A percentile compares a stretch with the other conserved stretches of the same genome.
phyloP scores from a whole-genome alignment of 441 rosid genomes.

The Gossypium trilobum region DNA sequence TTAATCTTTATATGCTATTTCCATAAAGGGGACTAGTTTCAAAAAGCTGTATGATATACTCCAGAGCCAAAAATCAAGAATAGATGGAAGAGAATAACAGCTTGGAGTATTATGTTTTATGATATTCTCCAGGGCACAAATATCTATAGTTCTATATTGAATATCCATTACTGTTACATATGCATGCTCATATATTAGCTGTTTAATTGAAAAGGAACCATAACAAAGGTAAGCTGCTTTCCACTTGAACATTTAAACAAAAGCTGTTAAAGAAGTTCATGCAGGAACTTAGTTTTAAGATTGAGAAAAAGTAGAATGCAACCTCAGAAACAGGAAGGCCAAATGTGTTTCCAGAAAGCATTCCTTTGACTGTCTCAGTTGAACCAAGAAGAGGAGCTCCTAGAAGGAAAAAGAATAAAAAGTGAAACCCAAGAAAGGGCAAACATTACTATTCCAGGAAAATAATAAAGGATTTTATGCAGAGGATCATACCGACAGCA shows the following conservation, averaged over 20 bases:
- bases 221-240: slow-evolving; percentile 4
- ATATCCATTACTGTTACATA: slow-evolving; percentile 8
- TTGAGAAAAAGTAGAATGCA: slow-evolving; percentile 23
- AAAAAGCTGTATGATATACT: neutral
- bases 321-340: slow-evolving; percentile 99
- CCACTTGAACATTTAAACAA: slow-evolving; percentile 5
- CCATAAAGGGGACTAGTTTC: neutral
- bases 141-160: neutral
- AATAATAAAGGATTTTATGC: slow-evolving; percentile 6
- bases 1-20: slow-evolving; percentile 1
- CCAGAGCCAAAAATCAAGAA: neutral
- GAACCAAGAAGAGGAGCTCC: slow-evolving; percentile 99
- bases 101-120: neutral
- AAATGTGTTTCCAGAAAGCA: slow-evolving; percentile 73
- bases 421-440: slow-evolving; percentile 17
- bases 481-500: slow-evolving; percentile 66
- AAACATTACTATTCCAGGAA: slow-evolving; percentile 11
- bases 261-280: slow-evolving; percentile 7
- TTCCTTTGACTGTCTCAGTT: slow-evolving; percentile 60
- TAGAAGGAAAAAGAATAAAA: slow-evolving; percentile 27
- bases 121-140: neutral
- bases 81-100: neutral
- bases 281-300: neutral
- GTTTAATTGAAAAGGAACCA: slow-evolving; percentile 13
- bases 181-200: slow-evolving; percentile 6